A percentile compares a stretch with the other conserved stretches of the same genome.
phyloP scores from a whole-genome alignment of 768 basidiomycete species.

The Mycena maculata region DNA sequence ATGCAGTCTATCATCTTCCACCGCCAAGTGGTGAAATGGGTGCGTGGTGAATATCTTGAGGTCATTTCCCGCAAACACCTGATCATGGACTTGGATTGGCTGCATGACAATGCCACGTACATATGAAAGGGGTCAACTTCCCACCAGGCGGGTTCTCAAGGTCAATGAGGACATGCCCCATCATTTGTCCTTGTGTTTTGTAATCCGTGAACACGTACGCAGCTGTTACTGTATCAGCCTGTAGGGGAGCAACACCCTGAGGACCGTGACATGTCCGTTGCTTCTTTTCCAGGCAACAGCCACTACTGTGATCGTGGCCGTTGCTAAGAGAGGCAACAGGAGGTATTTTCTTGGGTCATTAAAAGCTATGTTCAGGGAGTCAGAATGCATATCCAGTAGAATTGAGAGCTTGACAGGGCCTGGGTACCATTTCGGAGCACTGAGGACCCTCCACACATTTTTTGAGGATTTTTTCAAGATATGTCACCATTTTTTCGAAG shows the following conservation, averaged over 20 bases:
- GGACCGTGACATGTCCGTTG: not conserved
- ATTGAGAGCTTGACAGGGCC: too few species aligned
- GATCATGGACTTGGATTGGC: slow-evolving; percentile 41
- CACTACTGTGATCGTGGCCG: too few species aligned
- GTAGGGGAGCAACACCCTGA: slow-evolving; percentile 8
- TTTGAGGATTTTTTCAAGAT: too few species aligned
- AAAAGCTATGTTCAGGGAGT: too few species aligned
- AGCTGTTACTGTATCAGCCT: slow-evolving; percentile 23
- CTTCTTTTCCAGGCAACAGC: not conserved
- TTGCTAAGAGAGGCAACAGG: too few species aligned
- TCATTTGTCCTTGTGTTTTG: slow-evolving; percentile 53
- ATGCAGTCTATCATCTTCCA: not conserved
- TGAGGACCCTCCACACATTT: too few species aligned
- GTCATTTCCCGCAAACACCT: slow-evolving; percentile 47
- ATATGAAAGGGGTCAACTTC: slow-evolving; percentile 42
- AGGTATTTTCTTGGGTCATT: too few species aligned
- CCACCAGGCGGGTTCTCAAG: slow-evolving; percentile 43
- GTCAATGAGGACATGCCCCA: slow-evolving; percentile 49
- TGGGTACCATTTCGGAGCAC: too few species aligned
- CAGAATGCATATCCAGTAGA: too few species aligned
- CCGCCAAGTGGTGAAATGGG: slow-evolving; percentile 4
- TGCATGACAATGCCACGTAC: slow-evolving; percentile 50
- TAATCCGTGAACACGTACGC: slow-evolving; percentile 57
- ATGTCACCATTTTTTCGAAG: too few species aligned
- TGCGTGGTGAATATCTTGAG: slow-evolving; percentile 38